Evolutionary conservation across 495 filamentous ascomycete genomes (phyloP), one percentile per base, ranked within the genome.

Genomic region (Podospora appendiculata): DNA sequence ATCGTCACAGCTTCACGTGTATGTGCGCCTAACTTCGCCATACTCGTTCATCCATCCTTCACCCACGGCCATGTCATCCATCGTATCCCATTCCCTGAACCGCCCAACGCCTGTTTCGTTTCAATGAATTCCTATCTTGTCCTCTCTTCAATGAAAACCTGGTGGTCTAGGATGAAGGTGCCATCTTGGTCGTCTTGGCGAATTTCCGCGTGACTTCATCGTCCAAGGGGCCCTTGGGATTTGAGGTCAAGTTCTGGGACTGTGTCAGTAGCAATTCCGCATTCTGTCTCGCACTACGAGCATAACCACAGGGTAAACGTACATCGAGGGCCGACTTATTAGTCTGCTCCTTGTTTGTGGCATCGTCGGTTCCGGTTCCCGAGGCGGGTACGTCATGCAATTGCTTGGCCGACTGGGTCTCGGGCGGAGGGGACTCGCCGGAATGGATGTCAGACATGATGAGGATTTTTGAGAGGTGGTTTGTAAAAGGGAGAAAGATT

Each of bases 351-450:
- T 77, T 77, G 60, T 77, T 61, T n/a, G 74, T 62, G 39, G 59
- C 61, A 6, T 67, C 66, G 44, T 77, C 62, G 17, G 65, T 64
- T 32, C 79, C 80, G 57, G 85, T 76, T 56, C 88, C 83, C 41
- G 72, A 69, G 35, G 70, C 79, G 0, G 76, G 74, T 3, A 75
- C 58, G 6, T 79, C 81, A 38, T 73, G 64, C 44, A 80, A 70
- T 68, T 96, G 91, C 33, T 70, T 65, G 48, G 77, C 80, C n/a
- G 76, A 64, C 63, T 87, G 86, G 46, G 59, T 46, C 71, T 90
- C 85, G 8, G 88, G 89, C 14, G 81, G 71, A 12, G 92, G 92
- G 9, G 92, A 97, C 65, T 96, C 85, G 67, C 89, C 88, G 61
- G 75, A 59, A 49, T 36, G 44, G 32, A 42, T 46, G 8, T 57